phyloP scores from a whole-genome alignment of 306 rosid species.

The Trifolium pratense region DNA sequence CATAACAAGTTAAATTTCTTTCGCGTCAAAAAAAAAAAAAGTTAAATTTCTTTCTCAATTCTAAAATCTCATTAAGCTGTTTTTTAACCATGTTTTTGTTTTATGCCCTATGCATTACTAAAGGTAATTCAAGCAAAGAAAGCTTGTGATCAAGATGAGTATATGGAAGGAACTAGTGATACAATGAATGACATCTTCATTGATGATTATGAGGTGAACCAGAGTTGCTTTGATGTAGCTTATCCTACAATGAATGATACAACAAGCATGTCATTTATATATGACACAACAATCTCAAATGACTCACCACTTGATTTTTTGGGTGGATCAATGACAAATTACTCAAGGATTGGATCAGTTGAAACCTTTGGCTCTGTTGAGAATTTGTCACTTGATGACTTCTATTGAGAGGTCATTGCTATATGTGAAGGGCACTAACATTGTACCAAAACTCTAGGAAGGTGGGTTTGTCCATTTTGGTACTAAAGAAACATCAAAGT shows the following conservation, averaged over 20 bases:
- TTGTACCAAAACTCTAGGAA: conserved; percentile 25
- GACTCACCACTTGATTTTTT: conserved; percentile 81
- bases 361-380: conserved; percentile 86
- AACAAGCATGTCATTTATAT: conserved; percentile 70
- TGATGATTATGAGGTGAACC: conserved; percentile 57
- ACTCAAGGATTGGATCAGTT: conserved; percentile 63
- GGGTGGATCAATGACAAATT: conserved; percentile 81
- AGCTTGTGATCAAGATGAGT: conserved; percentile 54
- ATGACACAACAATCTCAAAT: conserved; percentile 74
- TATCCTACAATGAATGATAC: conserved; percentile 48
- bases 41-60: neutral
- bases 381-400: conserved; percentile 85
- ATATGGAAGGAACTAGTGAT: conserved; percentile 37
- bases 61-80: neutral
- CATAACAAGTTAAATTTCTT: neutral
- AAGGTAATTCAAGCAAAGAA: conserved; percentile 76
- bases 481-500: conserved; percentile 29
- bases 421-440: conserved; percentile 16
- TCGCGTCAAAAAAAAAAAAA: neutral
- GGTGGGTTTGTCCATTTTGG: conserved; percentile 34
- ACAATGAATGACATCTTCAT: conserved; percentile 42
- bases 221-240: conserved; percentile 43
- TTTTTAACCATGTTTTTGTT: neutral
- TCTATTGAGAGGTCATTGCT: conserved; percentile 49
- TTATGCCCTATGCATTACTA: neutral